Percentiles rank a stretch among this genome's conserved stretches.
phyloP scores from a whole-genome alignment of 2,329 filamentous ascomycete species.

The Coniochaeta sp. region DNA sequence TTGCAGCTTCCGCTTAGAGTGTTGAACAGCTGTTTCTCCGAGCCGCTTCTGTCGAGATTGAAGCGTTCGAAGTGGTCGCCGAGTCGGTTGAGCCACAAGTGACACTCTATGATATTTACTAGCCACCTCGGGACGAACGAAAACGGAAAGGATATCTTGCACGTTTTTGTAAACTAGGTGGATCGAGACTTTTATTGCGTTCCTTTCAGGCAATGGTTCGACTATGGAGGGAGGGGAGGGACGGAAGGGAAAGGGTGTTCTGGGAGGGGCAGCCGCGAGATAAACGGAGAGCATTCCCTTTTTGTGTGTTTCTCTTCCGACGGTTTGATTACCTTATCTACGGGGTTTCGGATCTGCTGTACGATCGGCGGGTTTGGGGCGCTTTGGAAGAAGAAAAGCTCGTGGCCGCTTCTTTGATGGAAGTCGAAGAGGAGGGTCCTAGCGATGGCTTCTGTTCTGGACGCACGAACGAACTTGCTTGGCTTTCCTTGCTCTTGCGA shows the following conservation, averaged over 20 bases:
- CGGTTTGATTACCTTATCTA: background rate
- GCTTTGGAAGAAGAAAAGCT: background rate
- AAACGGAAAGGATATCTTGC: background rate
- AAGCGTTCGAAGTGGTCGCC: no score
- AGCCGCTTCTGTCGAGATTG: no score
- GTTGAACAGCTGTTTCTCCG: no score
- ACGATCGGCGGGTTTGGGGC: background rate
- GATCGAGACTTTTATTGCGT: background rate
- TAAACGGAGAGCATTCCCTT: background rate
- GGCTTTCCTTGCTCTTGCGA: background rate
- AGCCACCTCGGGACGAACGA: background rate
- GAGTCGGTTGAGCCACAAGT: no score
- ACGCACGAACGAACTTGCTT: background rate
- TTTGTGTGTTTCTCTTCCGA: no score
- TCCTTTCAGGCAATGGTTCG: background rate
- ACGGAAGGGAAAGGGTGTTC: background rate
- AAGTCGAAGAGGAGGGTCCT: background rate
- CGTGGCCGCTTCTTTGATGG: background rate
- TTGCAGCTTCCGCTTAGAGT: background rate
- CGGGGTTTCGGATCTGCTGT: background rate
- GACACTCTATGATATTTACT: background rate
- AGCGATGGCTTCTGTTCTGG: background rate
- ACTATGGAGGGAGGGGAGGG: background rate
- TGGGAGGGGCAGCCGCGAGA: background rate
- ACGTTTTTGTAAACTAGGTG: background rate